Evolutionary conservation across 345 rosid genomes (phyloP).

Genomic region (Gynandropsis gynandra): DNA sequence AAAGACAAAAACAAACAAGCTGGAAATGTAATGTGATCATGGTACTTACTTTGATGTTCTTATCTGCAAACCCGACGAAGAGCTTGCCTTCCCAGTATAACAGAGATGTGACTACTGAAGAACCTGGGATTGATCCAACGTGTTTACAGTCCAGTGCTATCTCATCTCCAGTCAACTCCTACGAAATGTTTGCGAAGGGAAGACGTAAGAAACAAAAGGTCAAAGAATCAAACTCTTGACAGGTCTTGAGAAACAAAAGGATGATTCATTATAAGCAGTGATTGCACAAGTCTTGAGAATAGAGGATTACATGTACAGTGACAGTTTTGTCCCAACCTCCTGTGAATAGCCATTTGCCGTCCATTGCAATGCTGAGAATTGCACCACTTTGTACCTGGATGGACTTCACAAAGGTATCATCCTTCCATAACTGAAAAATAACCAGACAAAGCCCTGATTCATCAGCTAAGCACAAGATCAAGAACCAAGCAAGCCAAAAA

Average conservation of each 20-base stretch:
- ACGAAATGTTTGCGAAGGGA: constrained; percentile 6
- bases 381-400: constrained; percentile 51
- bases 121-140: constrained; percentile 62
- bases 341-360: constrained; percentile 57
- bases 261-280: neutral
- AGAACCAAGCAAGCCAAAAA: constrained; percentile 11
- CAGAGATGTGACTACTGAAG: constrained; percentile 61
- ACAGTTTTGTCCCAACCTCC: constrained; percentile 90
- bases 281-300: neutral
- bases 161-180: constrained; percentile 78
- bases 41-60: constrained; percentile 46
- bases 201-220: neutral
- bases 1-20: no score
- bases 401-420: constrained; percentile 50
- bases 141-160: constrained; percentile 40
- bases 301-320: constrained; percentile 46
- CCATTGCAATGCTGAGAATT: constrained; percentile 45
- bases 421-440: constrained; percentile 61
- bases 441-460: constrained; percentile 5
- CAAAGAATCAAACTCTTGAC: constrained; percentile 1
- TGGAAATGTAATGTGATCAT: neutral
- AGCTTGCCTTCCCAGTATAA: constrained; percentile 72
- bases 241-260: neutral
- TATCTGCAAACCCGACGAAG: constrained; percentile 67
- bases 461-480: constrained; percentile 10